Percentiles rank a stretch among this genome's conserved stretches.
Conservation (phyloP, 768 basidiomycete species). For the Chalciporus piperatus region DNA sequence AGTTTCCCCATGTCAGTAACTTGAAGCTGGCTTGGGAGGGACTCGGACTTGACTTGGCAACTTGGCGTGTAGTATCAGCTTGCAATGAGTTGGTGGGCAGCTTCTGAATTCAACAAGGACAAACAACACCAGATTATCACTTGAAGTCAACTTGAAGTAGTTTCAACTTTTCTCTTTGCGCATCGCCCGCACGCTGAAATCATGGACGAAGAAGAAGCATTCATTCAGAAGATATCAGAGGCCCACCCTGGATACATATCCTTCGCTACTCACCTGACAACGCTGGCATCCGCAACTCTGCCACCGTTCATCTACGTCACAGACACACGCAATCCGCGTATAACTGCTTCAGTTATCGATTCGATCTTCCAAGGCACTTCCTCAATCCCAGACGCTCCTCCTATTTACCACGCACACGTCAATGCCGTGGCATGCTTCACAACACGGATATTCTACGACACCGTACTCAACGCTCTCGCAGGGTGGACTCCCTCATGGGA, state of each 20-base stretch:
- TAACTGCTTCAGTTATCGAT: constrained; percentile 40
- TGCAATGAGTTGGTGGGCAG: constrained; percentile 18
- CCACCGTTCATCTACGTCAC: constrained; percentile 70
- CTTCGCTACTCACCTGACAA: constrained; percentile 23
- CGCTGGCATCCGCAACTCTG: constrained; percentile 37
- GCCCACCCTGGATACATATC: constrained; percentile 24
- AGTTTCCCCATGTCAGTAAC: constrained; percentile 65
- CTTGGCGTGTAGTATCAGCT: constrained; percentile 9
- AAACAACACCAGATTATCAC: constrained; percentile 10
- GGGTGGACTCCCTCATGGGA: constrained; percentile 57
- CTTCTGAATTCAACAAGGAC: constrained; percentile 14
- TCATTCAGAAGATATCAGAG: constrained; percentile 4
- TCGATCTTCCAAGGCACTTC: constrained; percentile 11
- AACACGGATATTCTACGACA: constrained; percentile 62
- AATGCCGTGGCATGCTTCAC: constrained; percentile 62
- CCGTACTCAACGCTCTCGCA: constrained; percentile 58
- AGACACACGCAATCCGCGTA: constrained; percentile 49
- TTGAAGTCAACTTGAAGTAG: too few species aligned
- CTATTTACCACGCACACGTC: constrained; percentile 43
- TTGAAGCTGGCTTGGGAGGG: neutral
- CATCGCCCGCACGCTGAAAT: neutral
- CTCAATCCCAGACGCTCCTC: constrained; percentile 13
- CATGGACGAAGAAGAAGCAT: constrained; percentile 20
- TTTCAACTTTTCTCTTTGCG: too few species aligned
- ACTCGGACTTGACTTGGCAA: constrained; percentile 3